These are phyloP conservation scores for Dactylella cylindrospora DNA, from an alignment of 2,329 filamentous ascomycete species.

Conservation along the genomic window DNA sequence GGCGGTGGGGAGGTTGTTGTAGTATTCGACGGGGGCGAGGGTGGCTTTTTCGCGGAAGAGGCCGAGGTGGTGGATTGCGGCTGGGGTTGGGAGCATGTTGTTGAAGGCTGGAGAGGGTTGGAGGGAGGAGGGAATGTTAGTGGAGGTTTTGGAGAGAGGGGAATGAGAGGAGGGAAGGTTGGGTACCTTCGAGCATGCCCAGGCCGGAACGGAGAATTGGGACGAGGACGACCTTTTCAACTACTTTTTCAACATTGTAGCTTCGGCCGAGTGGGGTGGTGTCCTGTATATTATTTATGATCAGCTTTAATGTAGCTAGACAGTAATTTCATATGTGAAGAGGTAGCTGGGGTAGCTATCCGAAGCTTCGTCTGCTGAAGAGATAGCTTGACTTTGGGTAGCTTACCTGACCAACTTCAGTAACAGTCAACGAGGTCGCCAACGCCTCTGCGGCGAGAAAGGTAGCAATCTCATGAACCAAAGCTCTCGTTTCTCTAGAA, in stretches of 20 bases:
- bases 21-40: conserved; percentile 90
- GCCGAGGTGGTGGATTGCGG: conserved; percentile 88
- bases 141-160: neutral
- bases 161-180: neutral
- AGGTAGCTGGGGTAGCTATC: no score
- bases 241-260: conserved; percentile 46
- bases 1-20: conserved; percentile 80
- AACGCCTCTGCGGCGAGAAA: conserved; percentile 83
- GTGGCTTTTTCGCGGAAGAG: conserved; percentile 88
- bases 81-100: conserved; percentile 74
- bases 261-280: conserved; percentile 68
- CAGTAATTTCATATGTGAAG: neutral
- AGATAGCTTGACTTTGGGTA: neutral
- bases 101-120: conserved; percentile 64
- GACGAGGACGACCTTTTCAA: conserved; percentile 73
- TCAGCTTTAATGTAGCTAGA: neutral
- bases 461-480: conserved; percentile 82
- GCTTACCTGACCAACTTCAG: conserved; percentile 66
- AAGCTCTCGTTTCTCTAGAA: conserved; percentile 72
- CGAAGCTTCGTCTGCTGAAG: no score
- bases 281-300: conserved; percentile 58
- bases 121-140: neutral
- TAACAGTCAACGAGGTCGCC: conserved; percentile 61
- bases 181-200: conserved; percentile 79
- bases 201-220: conserved; percentile 91